Conservation (phyloP, 140 eudicot genomes). For the Anethum foeniculum region DNA sequence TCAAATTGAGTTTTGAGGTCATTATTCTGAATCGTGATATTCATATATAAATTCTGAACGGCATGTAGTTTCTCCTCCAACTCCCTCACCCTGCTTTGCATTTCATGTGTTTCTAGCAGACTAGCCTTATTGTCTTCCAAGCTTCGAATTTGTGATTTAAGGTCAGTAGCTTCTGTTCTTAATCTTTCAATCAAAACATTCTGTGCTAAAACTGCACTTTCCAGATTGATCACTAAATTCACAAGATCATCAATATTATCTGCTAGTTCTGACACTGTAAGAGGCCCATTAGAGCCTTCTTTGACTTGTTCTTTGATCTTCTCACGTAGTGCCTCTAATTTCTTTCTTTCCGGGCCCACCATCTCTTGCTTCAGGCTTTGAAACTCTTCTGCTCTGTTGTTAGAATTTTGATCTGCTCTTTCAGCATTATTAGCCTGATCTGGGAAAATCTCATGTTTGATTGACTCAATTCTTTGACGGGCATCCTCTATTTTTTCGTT, state of each 20-base stretch:
- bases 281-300: constrained; percentile 23
- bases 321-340: constrained; percentile 18
- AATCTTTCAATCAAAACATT: constrained; percentile 44
- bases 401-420: not conserved
- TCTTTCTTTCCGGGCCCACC: constrained; percentile 18
- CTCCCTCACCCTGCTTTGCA: constrained; percentile 36
- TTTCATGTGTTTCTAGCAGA: constrained; percentile 23
- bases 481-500: constrained; percentile 37
- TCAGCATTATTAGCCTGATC: constrained; percentile 11
- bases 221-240: constrained; percentile 53
- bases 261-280: constrained; percentile 55
- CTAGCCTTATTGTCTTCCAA: constrained; percentile 61
- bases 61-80: constrained; percentile 54
- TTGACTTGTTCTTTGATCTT: constrained; percentile 22
- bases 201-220: constrained; percentile 55
- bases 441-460: constrained; percentile 28
- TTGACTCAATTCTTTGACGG: constrained; percentile 37
- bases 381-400: constrained; percentile 3
- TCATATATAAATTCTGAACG: constrained; percentile 38
- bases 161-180: constrained; percentile 52
- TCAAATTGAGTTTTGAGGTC: constrained; percentile 38
- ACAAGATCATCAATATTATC: constrained; percentile 78
- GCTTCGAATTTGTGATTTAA: constrained; percentile 49
- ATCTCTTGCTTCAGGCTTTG: constrained; percentile 4
- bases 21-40: constrained; percentile 39